Percentiles rank a stretch among this genome's conserved stretches.
Conservation (phyloP, 805 yeast genomes). For the Starmerella etchellsii region DNA sequence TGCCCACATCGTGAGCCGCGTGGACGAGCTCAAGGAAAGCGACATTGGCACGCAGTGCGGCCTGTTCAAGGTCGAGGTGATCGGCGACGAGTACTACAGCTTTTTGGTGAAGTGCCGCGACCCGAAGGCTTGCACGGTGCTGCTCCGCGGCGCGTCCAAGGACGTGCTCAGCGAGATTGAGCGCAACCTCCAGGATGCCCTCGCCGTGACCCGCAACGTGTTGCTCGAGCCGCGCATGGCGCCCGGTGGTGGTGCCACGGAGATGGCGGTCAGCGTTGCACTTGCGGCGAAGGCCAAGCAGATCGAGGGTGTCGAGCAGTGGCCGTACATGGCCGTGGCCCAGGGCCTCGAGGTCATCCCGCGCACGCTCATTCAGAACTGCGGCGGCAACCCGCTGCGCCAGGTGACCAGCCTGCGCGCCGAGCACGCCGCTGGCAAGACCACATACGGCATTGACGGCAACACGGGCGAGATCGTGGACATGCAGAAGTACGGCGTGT, state of each 20-base stretch:
- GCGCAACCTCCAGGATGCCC: conserved; percentile 93
- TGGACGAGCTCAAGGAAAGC: conserved; percentile 82
- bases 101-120: conserved; percentile 65
- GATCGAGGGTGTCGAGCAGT: conserved; percentile 89
- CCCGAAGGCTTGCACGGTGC: conserved; percentile 86
- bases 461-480: conserved; percentile 88
- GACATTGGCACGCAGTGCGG: conserved; percentile 89
- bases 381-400: conserved; percentile 94
- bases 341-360: conserved; percentile 98
- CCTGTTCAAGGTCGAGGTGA: conserved; percentile 78
- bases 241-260: conserved; percentile 99
- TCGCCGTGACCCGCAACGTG: conserved; percentile 94
- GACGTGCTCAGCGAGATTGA: conserved; percentile 94
- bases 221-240: conserved; percentile 86
- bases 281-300: conserved; percentile 82
- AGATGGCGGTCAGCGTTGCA: conserved; percentile 90
- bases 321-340: conserved; percentile 98
- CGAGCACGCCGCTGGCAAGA: conserved; percentile 81
- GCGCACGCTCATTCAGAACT: conserved; percentile 90
- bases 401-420: conserved; percentile 84
- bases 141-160: conserved; percentile 92
- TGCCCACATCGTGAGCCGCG: conserved; percentile 90
- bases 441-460: conserved; percentile 88
- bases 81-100: conserved; percentile 95
- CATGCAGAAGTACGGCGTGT: conserved; percentile 89